Evolutionary conservation across 495 filamentous ascomycete genomes (phyloP).

Genomic region (Aspergillus kassunensis): DNA sequence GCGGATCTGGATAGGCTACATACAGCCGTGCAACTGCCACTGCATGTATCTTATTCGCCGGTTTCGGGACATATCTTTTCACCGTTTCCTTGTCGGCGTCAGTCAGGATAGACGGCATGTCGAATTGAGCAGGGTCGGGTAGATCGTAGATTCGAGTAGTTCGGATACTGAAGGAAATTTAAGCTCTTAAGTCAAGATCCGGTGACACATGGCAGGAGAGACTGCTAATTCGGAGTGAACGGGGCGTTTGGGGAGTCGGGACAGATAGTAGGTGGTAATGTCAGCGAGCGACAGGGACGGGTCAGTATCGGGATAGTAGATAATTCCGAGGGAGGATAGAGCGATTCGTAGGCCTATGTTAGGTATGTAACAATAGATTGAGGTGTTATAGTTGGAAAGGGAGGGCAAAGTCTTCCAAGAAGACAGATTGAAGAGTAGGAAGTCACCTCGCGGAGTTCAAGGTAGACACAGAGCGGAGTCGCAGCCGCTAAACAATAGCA

Average conservation of each 20-base stretch:
- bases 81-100: slow-evolving; percentile 93
- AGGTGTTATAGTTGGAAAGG: neutral
- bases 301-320: neutral
- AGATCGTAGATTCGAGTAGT: neutral
- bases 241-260: slow-evolving; percentile 10
- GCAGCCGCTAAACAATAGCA: slow-evolving; percentile 14
- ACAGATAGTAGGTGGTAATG: slow-evolving; percentile 15
- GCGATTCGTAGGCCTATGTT: slow-evolving; percentile 4
- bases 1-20: slow-evolving; percentile 80
- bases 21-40: slow-evolving; percentile 93
- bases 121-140: slow-evolving; percentile 19
- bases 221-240: slow-evolving; percentile 9
- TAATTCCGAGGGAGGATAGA: slow-evolving; percentile 9
- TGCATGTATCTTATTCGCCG: slow-evolving; percentile 91
- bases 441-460: slow-evolving; percentile 16
- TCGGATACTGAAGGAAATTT: neutral
- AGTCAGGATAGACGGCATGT: slow-evolving; percentile 82
- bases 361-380: slow-evolving; percentile 13
- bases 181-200: slow-evolving; percentile 11
- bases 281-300: slow-evolving; percentile 10
- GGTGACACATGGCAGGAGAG: slow-evolving; percentile 34
- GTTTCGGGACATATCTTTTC: slow-evolving; percentile 83
- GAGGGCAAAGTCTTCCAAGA: neutral
- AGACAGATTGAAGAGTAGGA: slow-evolving; percentile 5
- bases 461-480: slow-evolving; percentile 3